Percentiles rank a stretch among this genome's conserved stretches.
Conservation (phyloP, 768 basidiomycete genomes). For the Leucocoprinus leucothites region DNA sequence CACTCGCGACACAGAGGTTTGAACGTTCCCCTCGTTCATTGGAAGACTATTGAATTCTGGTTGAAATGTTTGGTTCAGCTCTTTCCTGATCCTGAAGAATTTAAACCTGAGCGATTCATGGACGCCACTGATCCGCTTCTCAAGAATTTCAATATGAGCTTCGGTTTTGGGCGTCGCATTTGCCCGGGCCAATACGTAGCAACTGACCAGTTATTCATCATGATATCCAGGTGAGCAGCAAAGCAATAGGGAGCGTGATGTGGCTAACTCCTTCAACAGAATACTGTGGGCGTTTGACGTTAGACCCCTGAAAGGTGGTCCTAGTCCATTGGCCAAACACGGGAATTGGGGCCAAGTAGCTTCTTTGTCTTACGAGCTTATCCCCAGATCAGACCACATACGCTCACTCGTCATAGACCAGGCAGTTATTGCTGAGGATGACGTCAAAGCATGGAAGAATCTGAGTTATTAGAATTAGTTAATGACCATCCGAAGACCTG, state of each 20-base stretch:
- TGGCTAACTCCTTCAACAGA: conserved; percentile 9
- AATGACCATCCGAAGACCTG: not conserved
- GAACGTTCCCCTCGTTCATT: not conserved
- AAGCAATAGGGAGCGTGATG: not conserved
- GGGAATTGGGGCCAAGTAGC: not conserved
- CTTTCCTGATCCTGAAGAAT: conserved; percentile 22
- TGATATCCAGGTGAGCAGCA: conserved; percentile 17
- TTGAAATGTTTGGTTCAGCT: conserved; percentile 11
- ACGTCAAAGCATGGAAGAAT: conserved; percentile 2
- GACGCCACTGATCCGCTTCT: conserved; percentile 18
- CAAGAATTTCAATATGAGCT: conserved; percentile 19
- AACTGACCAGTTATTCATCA: conserved; percentile 21
- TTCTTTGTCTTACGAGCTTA: conserved; percentile 2
- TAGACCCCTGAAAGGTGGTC: conserved; percentile 3
- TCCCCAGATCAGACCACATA: not conserved
- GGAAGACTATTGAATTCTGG: conserved; percentile 13
- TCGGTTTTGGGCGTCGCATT: conserved; percentile 26
- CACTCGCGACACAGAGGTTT: not conserved
- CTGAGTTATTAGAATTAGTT: not conserved
- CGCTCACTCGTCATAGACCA: not conserved
- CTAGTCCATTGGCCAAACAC: not conserved
- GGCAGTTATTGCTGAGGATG: conserved; percentile 1
- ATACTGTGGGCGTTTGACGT: conserved; percentile 23
- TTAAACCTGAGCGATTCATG: conserved; percentile 23
- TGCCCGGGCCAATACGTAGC: conserved; percentile 26